These are phyloP conservation scores for Fraxinus anomala DNA, from an alignment of 257 asterid species.

Conservation along the genomic window DNA sequence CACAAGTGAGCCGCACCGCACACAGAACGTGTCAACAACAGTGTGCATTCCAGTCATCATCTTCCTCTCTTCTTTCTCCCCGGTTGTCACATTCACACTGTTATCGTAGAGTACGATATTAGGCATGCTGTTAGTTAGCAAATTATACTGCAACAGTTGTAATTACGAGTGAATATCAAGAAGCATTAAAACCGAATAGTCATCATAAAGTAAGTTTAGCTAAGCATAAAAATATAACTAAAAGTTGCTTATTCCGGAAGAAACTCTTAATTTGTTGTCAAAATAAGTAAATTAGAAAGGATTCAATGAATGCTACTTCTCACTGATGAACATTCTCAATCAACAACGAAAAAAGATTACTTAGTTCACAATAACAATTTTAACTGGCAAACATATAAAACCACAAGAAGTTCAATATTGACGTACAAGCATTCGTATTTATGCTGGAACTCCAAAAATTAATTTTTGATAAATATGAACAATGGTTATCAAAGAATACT, in stretches of 20 bases:
- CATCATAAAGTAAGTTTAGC: no score
- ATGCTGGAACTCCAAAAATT: neutral
- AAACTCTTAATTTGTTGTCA: no score
- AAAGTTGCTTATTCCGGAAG: no score
- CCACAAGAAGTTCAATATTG: no score
- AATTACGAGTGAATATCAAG: neutral
- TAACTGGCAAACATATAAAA: no score
- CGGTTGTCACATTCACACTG: slow-evolving; percentile 70
- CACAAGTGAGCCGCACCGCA: slow-evolving; percentile 72
- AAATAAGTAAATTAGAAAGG: no score
- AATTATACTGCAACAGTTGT: neutral
- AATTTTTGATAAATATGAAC: neutral
- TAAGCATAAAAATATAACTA: no score
- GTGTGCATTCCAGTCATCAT: slow-evolving; percentile 84
- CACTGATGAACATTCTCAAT: neutral
- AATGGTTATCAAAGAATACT: slow-evolving; percentile 36
- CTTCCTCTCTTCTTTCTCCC: slow-evolving; percentile 71
- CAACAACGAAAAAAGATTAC: neutral
- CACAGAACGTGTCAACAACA: slow-evolving; percentile 78
- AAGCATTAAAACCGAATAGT: neutral
- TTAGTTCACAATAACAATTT: neutral
- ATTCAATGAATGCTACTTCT: neutral
- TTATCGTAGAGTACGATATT: slow-evolving; percentile 27
- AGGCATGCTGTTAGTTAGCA: neutral
- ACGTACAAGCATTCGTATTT: neutral